phyloP scores from a whole-genome alignment of 1,139 yeast species.

The Candida frijolesensis region DNA sequence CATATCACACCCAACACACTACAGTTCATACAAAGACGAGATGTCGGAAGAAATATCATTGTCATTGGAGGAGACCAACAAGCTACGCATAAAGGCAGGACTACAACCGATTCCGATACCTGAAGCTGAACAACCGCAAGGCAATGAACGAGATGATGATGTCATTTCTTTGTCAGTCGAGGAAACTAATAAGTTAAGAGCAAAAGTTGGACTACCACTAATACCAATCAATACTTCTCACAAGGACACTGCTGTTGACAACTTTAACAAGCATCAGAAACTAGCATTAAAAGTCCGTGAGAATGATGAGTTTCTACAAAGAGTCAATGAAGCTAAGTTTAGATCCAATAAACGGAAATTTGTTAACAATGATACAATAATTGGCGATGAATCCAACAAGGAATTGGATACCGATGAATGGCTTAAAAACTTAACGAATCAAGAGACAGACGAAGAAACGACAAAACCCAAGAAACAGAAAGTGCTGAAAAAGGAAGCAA shows the following conservation, averaged over 20 bases:
- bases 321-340: slow-evolving; percentile 19
- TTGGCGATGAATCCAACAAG: slow-evolving; percentile 22
- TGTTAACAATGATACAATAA: slow-evolving; percentile 17
- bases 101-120: slow-evolving; percentile 28
- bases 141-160: not conserved
- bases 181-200: slow-evolving; percentile 42
- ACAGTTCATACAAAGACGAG: not conserved
- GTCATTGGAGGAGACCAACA: slow-evolving; percentile 42
- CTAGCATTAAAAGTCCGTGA: slow-evolving; percentile 11
- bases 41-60: slow-evolving; percentile 33
- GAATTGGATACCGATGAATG: slow-evolving; percentile 42
- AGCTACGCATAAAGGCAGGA: slow-evolving; percentile 34
- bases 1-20: not conserved
- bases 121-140: not conserved
- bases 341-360: slow-evolving; percentile 5
- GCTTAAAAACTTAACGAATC: slow-evolving; percentile 23
- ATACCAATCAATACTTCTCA: slow-evolving; percentile 20
- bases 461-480: slow-evolving; percentile 7
- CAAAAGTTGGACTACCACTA: slow-evolving; percentile 32
- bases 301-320: slow-evolving; percentile 15
- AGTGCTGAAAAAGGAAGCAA: not conserved
- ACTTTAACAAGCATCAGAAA: slow-evolving; percentile 20
- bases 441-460: slow-evolving; percentile 6
- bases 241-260: slow-evolving; percentile 13
- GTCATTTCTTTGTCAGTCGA: slow-evolving; percentile 30